phyloP scores from a whole-genome alignment of 176 grass and related monocot species.

The Ananas comosus region DNA sequence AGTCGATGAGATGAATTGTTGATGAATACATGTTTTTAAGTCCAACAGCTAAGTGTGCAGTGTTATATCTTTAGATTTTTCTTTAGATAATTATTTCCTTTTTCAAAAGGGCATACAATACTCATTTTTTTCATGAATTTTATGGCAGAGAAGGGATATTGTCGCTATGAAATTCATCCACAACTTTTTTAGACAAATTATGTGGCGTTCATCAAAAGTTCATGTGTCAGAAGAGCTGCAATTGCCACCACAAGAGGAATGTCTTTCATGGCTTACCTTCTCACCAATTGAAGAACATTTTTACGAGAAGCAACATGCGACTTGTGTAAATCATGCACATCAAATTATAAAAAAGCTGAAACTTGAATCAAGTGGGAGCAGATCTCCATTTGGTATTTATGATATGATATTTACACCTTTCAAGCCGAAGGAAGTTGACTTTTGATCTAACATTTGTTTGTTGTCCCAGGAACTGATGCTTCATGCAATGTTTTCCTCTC shows the following conservation, averaged over 20 bases:
- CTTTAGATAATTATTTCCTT: slow-evolving; percentile 8
- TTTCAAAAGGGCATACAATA: slow-evolving; percentile 16
- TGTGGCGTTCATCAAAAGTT: slow-evolving; percentile 98
- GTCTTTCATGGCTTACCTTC: slow-evolving; percentile 71
- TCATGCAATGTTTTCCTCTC: slow-evolving; percentile 49
- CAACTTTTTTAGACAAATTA: slow-evolving; percentile 74
- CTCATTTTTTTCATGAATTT: slow-evolving; percentile 33
- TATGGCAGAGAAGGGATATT: slow-evolving; percentile 50
- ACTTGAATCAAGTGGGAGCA: slow-evolving; percentile 37
- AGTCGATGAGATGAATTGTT: no score
- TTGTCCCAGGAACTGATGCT: slow-evolving; percentile 34
- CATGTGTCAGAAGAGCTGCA: slow-evolving; percentile 78
- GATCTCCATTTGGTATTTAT: slow-evolving; percentile 37
- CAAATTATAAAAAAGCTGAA: slow-evolving; percentile 84
- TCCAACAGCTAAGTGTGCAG: no score
- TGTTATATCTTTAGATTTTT: not conserved
- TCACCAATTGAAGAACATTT: slow-evolving; percentile 97
- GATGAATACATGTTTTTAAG: no score
- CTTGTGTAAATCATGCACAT: slow-evolving; percentile 82
- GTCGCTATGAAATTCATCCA: slow-evolving; percentile 75
- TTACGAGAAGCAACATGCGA: slow-evolving; percentile 89
- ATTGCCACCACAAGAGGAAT: slow-evolving; percentile 78
- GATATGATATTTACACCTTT: not conserved
- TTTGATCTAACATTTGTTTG: not conserved
- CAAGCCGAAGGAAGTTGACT: not conserved